Evolutionary conservation across 2,329 filamentous ascomycete genomes (phyloP), one percentile per base, ranked within the genome.

Genomic region (Colletotrichum theobromicola): DNA sequence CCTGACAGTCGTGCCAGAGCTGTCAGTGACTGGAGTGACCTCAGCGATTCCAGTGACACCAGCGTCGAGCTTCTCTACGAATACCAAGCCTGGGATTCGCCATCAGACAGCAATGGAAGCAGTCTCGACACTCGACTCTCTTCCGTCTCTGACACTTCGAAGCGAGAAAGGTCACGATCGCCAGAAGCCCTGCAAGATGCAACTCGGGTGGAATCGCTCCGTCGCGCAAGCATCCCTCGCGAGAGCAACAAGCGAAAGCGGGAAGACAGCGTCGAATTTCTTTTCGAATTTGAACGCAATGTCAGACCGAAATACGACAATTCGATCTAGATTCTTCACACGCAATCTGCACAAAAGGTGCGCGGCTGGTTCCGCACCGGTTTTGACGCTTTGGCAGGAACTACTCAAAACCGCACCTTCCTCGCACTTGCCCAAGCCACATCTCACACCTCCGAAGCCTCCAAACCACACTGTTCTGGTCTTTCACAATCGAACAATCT

Each of bases 41-140:
- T 69, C 7, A 67, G 57, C 46, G 15, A 46, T 18, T 72, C 62
- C 15, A 67, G 37, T 42, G 42, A 46, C 21, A 58, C 72, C 13
- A 72, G 72, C 34, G 21, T 72, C 18, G 68, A 62, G 37, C 57
- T 72, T 30, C 68, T 72, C 9, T 70, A 34, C 26, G 68, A 63
- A 50, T 50, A n/a, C 9, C n/a, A 50, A 13, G 42, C 42, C 42
- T 50, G 42, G 42, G n/a, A 50, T 50, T 50, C 42, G 34, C 24
- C 61, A 18, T 28, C 42, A 21, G 35, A 28, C 18, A 37, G 46
- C 7, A 15, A 34, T 30, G 28, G 24, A 9, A 35, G 15, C 10
- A 64, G 28, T 7, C 18, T 26, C 21, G 21, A 16, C 37, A 42
- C 37, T 12, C n/a, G 21, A 13, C 15, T 16, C 3, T 26, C 46